phyloP scores from a whole-genome alignment of 108 stramenopile species.

The Discostella pseudostelligera region DNA sequence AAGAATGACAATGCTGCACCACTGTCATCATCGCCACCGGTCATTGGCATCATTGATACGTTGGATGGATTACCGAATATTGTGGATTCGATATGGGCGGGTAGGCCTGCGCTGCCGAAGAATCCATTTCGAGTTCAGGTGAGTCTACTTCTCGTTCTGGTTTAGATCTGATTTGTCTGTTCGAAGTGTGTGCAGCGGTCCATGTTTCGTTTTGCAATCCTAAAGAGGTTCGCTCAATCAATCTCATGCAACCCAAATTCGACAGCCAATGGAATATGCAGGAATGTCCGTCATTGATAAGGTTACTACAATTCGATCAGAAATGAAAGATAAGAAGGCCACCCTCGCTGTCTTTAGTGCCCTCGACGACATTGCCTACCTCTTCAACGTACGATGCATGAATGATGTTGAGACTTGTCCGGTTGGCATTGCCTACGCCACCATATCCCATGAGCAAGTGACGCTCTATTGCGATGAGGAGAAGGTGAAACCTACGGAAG shows the following conservation, averaged over 20 bases:
- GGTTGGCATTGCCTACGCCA: conserved; percentile 90
- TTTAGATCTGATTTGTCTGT: conserved; percentile 1
- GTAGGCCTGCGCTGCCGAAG: conserved; percentile 71
- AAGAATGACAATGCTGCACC: conserved; percentile 1
- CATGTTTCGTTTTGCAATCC: not conserved
- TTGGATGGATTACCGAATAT: conserved; percentile 65
- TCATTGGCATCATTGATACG: conserved; percentile 62
- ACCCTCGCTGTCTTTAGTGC: conserved; percentile 87
- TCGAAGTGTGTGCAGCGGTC: no score
- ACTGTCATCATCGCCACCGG: not conserved
- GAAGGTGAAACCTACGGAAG: conserved; percentile 59
- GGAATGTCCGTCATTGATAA: conserved; percentile 83
- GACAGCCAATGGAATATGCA: conserved; percentile 78
- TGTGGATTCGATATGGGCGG: conserved; percentile 91
- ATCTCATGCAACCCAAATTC: no score
- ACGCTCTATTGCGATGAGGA: conserved; percentile 71
- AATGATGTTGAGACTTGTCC: conserved; percentile 90
- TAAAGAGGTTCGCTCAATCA: not conserved
- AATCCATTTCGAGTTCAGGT: conserved; percentile 85
- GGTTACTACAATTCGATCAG: conserved; percentile 64
- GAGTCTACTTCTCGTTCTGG: not conserved
- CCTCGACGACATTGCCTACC: conserved; percentile 96
- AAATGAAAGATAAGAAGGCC: conserved; percentile 75
- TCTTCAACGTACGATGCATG: conserved; percentile 90
- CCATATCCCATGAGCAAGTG: conserved; percentile 71